These are phyloP conservation scores for Auriscalpium vulgare DNA, from an alignment of 768 basidiomycete species.

Conservation along the genomic window DNA sequence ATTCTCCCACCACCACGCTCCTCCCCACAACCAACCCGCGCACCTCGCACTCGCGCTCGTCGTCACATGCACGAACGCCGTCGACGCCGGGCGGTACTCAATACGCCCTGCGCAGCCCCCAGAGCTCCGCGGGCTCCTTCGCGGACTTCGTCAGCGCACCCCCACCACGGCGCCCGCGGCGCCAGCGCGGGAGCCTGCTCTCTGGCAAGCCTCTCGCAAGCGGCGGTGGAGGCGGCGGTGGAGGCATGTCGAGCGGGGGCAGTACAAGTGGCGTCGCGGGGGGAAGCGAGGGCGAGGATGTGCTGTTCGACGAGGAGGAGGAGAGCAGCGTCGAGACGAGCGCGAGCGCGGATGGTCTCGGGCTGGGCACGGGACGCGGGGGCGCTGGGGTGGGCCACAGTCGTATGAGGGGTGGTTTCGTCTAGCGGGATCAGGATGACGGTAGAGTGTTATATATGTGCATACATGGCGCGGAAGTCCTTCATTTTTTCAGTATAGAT, in stretches of 20 bases:
- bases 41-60: slow-evolving; percentile 4
- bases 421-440: no score
- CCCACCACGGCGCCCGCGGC: slow-evolving; percentile 17
- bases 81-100: not conserved
- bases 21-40: slow-evolving; percentile 45
- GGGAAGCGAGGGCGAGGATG: slow-evolving; percentile 33
- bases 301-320: slow-evolving; percentile 59
- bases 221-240: slow-evolving; percentile 9
- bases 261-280: slow-evolving; percentile 29
- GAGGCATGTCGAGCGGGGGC: slow-evolving; percentile 8
- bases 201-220: slow-evolving; percentile 16
- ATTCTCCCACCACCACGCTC: slow-evolving; percentile 27
- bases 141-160: slow-evolving; percentile 60
- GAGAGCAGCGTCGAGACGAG: slow-evolving; percentile 17
- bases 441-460: no score
- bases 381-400: not conserved
- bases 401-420: not conserved
- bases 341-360: not conserved
- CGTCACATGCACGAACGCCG: no score
- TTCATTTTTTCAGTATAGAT: no score
- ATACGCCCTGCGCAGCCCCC: slow-evolving; percentile 23
- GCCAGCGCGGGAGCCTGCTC: slow-evolving; percentile 15
- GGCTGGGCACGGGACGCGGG: not conserved
- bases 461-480: no score
- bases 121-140: slow-evolving; percentile 29